Percentiles rank a stretch among this genome's conserved stretches.
These are phyloP conservation scores for Penicillium freii DNA, from an alignment of 2,329 filamentous ascomycete species.

Conservation along the genomic window DNA sequence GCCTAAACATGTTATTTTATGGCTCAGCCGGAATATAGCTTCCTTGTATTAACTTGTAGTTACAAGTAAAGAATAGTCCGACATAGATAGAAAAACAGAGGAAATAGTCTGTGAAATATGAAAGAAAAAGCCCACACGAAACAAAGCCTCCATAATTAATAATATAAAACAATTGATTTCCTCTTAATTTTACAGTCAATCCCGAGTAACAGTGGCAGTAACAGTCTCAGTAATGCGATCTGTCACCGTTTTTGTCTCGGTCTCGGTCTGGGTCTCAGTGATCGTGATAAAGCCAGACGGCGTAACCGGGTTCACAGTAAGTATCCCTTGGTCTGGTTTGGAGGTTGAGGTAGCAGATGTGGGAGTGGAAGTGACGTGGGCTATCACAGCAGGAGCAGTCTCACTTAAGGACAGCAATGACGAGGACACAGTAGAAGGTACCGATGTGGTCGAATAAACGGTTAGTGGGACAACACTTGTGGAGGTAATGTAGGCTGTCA, in stretches of 20 bases:
- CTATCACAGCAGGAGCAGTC: background rate
- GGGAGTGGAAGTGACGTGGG: background rate
- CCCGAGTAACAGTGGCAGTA: constrained; percentile 7
- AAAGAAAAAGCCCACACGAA: background rate
- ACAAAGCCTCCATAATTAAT: background rate
- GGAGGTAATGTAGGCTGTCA: background rate
- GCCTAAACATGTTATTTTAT: background rate
- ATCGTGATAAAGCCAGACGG: constrained; percentile 15
- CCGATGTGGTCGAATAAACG: background rate
- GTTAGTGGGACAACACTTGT: background rate
- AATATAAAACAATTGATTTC: background rate
- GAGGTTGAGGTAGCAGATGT: background rate
- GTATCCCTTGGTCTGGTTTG: background rate
- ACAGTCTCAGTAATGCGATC: constrained; percentile 11
- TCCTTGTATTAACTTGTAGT: background rate
- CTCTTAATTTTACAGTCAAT: background rate
- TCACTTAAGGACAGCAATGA: background rate
- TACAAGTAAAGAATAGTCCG: background rate
- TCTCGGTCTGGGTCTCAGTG: constrained; percentile 12
- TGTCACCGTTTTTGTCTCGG: constrained; percentile 17
- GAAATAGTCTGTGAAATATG: background rate
- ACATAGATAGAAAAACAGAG: background rate
- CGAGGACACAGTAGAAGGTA: background rate
- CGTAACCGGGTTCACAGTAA: constrained; percentile 16
- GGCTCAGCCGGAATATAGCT: background rate